These are phyloP conservation scores for Collybia nuda DNA, from an alignment of 768 basidiomycete genomes.

Conservation along the genomic window DNA sequence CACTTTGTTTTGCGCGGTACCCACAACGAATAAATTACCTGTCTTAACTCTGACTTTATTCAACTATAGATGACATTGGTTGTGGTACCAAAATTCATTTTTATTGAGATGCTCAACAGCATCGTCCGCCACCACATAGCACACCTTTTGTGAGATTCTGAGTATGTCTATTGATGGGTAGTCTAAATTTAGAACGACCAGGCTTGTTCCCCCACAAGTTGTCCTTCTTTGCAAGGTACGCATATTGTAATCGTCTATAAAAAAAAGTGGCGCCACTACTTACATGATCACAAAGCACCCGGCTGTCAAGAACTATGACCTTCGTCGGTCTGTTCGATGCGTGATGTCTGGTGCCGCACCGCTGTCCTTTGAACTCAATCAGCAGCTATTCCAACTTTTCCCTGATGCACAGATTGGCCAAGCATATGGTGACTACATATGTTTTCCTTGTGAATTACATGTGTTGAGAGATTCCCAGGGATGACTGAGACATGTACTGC, in stretches of 20 bases:
- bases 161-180: no score
- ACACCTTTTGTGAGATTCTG: not conserved
- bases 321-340: slow-evolving; percentile 39
- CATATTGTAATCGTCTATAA: not conserved
- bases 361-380: slow-evolving; percentile 51
- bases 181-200: slow-evolving; percentile 13
- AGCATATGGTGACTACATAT: slow-evolving; percentile 42
- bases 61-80: slow-evolving; percentile 47
- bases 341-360: slow-evolving; percentile 62
- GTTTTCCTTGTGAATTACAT: not conserved
- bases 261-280: not conserved
- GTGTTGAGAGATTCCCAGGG: slow-evolving; percentile 32
- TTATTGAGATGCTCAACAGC: slow-evolving; percentile 59
- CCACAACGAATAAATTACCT: slow-evolving; percentile 12
- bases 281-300: slow-evolving; percentile 39
- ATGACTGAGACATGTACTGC: slow-evolving; percentile 67
- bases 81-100: slow-evolving; percentile 62
- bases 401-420: slow-evolving; percentile 58
- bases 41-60: not conserved
- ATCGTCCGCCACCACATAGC: slow-evolving; percentile 57
- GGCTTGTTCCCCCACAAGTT: slow-evolving; percentile 58
- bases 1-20: slow-evolving; percentile 52
- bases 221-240: slow-evolving; percentile 58
- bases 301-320: slow-evolving; percentile 47
- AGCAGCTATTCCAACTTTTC: slow-evolving; percentile 47